Conservation (phyloP, 495 filamentous ascomycete genomes). For the Neurospora intermedia region DNA sequence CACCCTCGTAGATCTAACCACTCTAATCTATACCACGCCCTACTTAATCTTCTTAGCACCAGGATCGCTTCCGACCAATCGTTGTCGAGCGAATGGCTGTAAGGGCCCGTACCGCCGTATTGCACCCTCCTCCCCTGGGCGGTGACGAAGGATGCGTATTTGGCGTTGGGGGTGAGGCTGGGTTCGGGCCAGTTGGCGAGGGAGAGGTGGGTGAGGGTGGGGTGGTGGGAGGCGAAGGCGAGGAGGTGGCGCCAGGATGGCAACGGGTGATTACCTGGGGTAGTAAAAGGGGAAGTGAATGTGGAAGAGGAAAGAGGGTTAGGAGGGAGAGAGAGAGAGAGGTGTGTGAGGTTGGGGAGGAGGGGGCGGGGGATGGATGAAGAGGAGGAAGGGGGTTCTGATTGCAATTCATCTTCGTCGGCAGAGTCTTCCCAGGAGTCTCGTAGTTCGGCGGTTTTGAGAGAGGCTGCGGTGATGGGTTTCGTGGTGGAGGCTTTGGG, state of each 20-base stretch:
- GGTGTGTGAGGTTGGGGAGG: conserved; percentile 42
- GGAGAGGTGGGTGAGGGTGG: conserved; percentile 63
- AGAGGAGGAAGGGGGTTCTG: background rate
- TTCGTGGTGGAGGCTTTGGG: conserved; percentile 1
- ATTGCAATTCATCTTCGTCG: conserved; percentile 20
- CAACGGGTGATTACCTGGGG: background rate
- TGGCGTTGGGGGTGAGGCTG: conserved; percentile 52
- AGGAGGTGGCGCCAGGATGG: conserved; percentile 63
- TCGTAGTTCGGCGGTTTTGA: background rate
- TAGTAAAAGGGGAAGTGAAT: background rate
- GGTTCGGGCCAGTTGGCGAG: conserved; percentile 76
- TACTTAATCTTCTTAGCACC: conserved; percentile 58
- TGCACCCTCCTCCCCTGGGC: conserved; percentile 30
- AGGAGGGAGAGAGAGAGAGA: conserved; percentile 42
- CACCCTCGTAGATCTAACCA: conserved; percentile 79
- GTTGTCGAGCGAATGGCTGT: conserved; percentile 52
- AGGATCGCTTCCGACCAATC: conserved; percentile 61
- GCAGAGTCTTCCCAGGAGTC: conserved; percentile 28
- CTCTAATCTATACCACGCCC: conserved; percentile 56
- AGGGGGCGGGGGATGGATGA: conserved; percentile 23
- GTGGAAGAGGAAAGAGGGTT: background rate
- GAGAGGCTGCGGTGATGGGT: background rate
- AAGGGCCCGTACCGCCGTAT: conserved; percentile 53
- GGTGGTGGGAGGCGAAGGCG: conserved; percentile 46
- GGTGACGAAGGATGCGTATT: conserved; percentile 36